Base-by-base conservation (phyloP, 345 rosid genomes). In the Limnanthes douglasii region DNA sequence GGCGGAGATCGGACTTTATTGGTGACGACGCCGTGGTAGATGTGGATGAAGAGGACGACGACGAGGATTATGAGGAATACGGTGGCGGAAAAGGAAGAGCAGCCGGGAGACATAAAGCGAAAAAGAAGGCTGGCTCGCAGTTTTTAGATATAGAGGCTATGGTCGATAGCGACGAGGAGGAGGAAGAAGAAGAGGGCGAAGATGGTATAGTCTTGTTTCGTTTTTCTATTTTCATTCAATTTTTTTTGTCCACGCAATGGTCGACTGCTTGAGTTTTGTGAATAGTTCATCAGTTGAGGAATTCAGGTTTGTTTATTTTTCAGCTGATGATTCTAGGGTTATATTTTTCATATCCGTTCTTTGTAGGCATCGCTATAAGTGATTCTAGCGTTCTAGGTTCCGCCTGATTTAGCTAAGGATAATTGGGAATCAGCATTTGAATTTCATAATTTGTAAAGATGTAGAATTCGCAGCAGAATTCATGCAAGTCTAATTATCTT, bases 11-110 rank as follows among this genome's bases (percentile, higher is more conserved):
- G n/a, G 57, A 45, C 36, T 83, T 69, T 40, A 61, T 88, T 1
- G 97, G 83, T 24, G 95, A 83, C 40, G 64, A 49, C n/a, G 97
- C 90, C 5, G 90, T 73, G 39, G 93, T n/a, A n/a, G n/a, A n/a
- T n/a, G n/a, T 83, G 57, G 97, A 88, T 3, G 83, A 75, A 1
- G 75, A 75, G 26, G 94, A 80, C 1, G 86, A 75, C 0, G 78
- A 67, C 1, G 73, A 77, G 0, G 76, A 78, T 4, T 78, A 69
- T 0, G 97, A 77, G 0, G 82, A n/a, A n/a, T n/a, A 79, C 19
- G 75, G 62, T 7, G 75, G 61, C 18, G 55, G 56, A 6, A 66
- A 57, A 5, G 59, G 59, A 14, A 67, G 70, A 1, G 57, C 54
- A 11, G 62, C 53, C 3, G 62, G 55, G 23, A 61, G 51, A 39